A percentile compares a stretch with the other conserved stretches of the same genome.
Conservation (phyloP, 257 asterid genomes). For the Rauvolfia tetraphylla region DNA sequence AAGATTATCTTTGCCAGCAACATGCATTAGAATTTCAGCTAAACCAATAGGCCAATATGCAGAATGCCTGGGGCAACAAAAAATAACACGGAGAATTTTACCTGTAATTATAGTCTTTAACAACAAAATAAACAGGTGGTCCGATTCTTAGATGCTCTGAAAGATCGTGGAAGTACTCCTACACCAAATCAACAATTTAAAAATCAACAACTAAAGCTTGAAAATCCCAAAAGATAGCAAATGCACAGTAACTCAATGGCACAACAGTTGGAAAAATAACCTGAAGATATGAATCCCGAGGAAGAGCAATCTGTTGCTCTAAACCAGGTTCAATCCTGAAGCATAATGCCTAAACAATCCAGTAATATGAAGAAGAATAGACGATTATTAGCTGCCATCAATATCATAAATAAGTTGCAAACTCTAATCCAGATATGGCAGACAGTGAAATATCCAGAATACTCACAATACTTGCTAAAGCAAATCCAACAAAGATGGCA, state of each 20-base stretch:
- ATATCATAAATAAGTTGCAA: background rate
- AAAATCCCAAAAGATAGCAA: conserved; percentile 14
- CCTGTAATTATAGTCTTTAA: conserved; percentile 88
- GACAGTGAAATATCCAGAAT: background rate
- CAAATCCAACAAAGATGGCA: conserved; percentile 65
- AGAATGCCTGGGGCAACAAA: background rate
- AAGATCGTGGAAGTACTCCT: conserved; percentile 82
- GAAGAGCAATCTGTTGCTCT: conserved; percentile 94
- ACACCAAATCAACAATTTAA: conserved; percentile 37
- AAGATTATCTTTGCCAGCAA: background rate
- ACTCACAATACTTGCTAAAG: conserved; percentile 91
- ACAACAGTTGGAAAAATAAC: conserved; percentile 27
- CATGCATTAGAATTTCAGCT: background rate
- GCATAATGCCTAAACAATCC: conserved; percentile 65
- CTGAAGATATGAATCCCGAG: conserved; percentile 97
- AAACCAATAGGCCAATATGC: background rate
- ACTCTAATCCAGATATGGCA: conserved; percentile 1
- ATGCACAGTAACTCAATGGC: background rate
- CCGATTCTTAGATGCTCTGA: conserved; percentile 82
- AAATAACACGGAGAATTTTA: conserved; percentile 18
- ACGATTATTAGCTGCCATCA: conserved; percentile 11
- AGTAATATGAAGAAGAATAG: conserved; percentile 10
- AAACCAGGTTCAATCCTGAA: conserved; percentile 92
- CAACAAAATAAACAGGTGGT: conserved; percentile 90
- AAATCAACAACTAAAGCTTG: conserved; percentile 8